Evolutionary conservation across 331 rosid genomes (phyloP), one percentile per base, ranked within the genome.

Genomic region (Dryas integrifolia): DNA sequence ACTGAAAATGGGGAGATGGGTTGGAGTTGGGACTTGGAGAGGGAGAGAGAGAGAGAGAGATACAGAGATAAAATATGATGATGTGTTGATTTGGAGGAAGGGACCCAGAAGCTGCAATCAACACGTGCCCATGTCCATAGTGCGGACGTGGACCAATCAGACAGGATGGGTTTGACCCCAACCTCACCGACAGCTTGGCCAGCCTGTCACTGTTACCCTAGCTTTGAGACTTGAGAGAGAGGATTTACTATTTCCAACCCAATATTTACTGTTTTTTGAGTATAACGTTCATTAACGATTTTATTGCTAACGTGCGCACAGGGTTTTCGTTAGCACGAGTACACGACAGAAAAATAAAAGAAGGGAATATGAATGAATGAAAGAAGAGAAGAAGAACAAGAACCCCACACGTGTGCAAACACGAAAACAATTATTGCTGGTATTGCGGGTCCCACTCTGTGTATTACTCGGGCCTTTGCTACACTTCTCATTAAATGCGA

Each of bases 71-170:
- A 49, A 49, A 66, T 30, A 66, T 53, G 72, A 77, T 48, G 82
- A 35, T 50, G 72, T 80, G 59, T 79, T 74, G 88, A 81, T 79
- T 81, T 15, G 80, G 80, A 50, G 89, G 83, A 82, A 60, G 47
- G 16, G 53, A 52, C 49, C 84, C 88, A 86, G 67, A 72, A 57
- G 90, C 84, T 80, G 88, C 86, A 24, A 86, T 82, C 76, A 88
- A 89, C 97, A 92, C 97, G 97, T 88, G 97, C 82, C 40, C 1
- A 16, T 89, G 97, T 91, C 92, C 73, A 51, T 58, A 30, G 5
- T 57, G 82, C 52, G 83, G 82, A 88, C 88, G 88, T 88, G 90
- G 84, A 56, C 66, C 75, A 77, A 82, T 63, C 8, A 16, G 18
- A 60, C 83, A 75, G 77, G 72, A 13, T 67, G 14, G 59, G 65